Evolutionary conservation across 2,329 filamentous ascomycete genomes (phyloP).

Genomic region (Fusarium subglutinans): DNA sequence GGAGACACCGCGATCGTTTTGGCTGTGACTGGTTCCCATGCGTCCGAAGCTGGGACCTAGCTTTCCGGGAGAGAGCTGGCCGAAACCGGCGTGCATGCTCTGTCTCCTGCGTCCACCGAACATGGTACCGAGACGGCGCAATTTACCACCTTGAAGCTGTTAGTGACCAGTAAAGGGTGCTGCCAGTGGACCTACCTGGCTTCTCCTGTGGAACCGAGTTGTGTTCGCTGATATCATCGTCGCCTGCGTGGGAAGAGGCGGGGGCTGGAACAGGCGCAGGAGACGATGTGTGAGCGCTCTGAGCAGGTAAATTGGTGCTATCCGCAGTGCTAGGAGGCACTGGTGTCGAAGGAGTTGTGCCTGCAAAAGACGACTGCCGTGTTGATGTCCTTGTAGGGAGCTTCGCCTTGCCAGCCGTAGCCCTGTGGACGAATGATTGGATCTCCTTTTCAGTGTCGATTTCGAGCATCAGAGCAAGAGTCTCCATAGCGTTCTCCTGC

Average conservation of each 20-base stretch:
- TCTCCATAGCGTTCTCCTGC: constrained; percentile 78
- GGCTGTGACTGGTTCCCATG: constrained; percentile 68
- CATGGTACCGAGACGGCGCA: constrained; percentile 75
- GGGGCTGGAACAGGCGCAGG: constrained; percentile 17
- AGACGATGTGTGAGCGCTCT: constrained; percentile 15
- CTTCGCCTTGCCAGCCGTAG: constrained; percentile 52
- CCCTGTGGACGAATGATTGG: constrained; percentile 68
- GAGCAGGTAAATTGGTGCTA: constrained; percentile 32
- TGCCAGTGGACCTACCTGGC: constrained; percentile 46
- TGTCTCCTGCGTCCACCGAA: constrained; percentile 69
- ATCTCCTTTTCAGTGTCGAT: constrained; percentile 90
- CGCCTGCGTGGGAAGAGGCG: constrained; percentile 29
- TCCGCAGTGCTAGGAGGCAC: constrained; percentile 42
- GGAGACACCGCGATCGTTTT: constrained; percentile 58
- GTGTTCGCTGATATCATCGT: constrained; percentile 56
- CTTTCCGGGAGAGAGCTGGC: constrained; percentile 65
- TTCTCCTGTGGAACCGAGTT: constrained; percentile 46
- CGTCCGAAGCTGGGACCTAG: constrained; percentile 66
- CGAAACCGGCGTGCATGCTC: constrained; percentile 72
- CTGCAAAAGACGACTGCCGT: constrained; percentile 52
- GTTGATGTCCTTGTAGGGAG: constrained; percentile 53
- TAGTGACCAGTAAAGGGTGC: constrained; percentile 19
- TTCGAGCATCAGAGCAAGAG: constrained; percentile 84
- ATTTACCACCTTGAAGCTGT: constrained; percentile 58
- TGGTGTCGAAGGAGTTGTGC: constrained; percentile 38